Conservation (phyloP, 257 asterid species). For the Nicotiana otophora region DNA sequence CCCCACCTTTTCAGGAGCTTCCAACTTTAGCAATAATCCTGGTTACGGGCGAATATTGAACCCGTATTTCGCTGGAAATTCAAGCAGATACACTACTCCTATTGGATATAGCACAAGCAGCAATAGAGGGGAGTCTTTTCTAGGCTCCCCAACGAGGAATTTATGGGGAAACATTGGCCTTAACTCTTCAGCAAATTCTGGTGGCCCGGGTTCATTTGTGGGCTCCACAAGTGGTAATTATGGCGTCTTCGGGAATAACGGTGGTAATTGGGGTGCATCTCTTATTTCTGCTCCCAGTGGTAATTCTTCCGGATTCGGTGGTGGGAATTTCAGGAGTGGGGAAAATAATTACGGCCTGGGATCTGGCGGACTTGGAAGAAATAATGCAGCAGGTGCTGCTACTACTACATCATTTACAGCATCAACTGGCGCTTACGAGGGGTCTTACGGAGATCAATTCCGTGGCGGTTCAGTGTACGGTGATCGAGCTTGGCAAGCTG, state of each 20-base stretch:
- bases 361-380: conserved; percentile 60
- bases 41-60: conserved; percentile 55
- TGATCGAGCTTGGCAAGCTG: conserved; percentile 42
- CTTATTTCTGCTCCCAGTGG: conserved; percentile 48
- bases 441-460: conserved; percentile 34
- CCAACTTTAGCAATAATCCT: conserved; percentile 51
- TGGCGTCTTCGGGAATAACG: conserved; percentile 63
- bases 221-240: conserved; percentile 54
- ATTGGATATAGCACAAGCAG: conserved; percentile 55
- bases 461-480: conserved; percentile 34
- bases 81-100: conserved; percentile 58
- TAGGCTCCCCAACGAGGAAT: conserved; percentile 45
- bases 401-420: conserved; percentile 45
- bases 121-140: conserved; percentile 49
- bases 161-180: conserved; percentile 68
- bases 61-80: conserved; percentile 52
- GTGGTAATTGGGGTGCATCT: conserved; percentile 59
- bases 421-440: conserved; percentile 42
- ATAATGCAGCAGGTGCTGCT: conserved; percentile 35
- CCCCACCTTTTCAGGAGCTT: conserved; percentile 50
- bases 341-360: conserved; percentile 51
- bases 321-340: conserved; percentile 53
- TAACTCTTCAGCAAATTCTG: conserved; percentile 43
- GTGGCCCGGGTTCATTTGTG: conserved; percentile 47
- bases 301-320: conserved; percentile 41